These are phyloP conservation scores for Nakaseomyces uthaithaninus DNA, from an alignment of 1,139 yeast genomes.

Conservation along the genomic window DNA sequence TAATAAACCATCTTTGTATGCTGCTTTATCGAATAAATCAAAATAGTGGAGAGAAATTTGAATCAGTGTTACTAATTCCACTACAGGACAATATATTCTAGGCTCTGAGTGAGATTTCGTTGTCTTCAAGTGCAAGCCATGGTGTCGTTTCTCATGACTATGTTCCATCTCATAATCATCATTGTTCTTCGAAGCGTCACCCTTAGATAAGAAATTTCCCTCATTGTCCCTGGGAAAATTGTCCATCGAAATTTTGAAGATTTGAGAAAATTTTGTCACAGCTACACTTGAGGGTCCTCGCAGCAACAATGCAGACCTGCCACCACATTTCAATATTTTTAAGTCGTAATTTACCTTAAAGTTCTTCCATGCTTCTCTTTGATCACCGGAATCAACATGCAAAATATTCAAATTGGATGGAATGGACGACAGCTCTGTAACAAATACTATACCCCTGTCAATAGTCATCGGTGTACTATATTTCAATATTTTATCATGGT, in stretches of 20 bases:
- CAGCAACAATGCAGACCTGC: conserved; percentile 67
- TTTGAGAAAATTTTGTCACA: conserved; percentile 73
- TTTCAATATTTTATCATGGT: conserved; percentile 55
- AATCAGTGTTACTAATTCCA: conserved; percentile 62
- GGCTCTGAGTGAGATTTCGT: neutral
- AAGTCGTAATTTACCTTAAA: conserved; percentile 71
- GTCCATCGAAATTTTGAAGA: conserved; percentile 42
- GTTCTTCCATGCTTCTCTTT: conserved; percentile 42
- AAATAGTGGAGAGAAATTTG: conserved; percentile 76
- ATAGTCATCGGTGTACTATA: conserved; percentile 48
- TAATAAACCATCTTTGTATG: conserved; percentile 72
- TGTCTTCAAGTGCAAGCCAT: neutral
- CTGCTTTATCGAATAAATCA: conserved; percentile 52
- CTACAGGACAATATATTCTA: conserved; percentile 34
- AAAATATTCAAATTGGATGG: conserved; percentile 69
- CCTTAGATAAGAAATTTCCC: neutral
- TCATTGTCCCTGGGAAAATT: conserved; percentile 9
- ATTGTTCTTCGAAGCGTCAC: neutral
- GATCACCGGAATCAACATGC: conserved; percentile 59
- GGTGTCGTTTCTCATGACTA: neutral
- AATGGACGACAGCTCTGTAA: conserved; percentile 74
- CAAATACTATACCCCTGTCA: conserved; percentile 53
- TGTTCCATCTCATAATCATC: conserved; percentile 5
- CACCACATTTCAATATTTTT: conserved; percentile 72
- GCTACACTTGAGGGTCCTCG: conserved; percentile 66